phyloP scores from a whole-genome alignment of 2,329 filamentous ascomycete genomes.

The Pseudodiploospora longispora region DNA sequence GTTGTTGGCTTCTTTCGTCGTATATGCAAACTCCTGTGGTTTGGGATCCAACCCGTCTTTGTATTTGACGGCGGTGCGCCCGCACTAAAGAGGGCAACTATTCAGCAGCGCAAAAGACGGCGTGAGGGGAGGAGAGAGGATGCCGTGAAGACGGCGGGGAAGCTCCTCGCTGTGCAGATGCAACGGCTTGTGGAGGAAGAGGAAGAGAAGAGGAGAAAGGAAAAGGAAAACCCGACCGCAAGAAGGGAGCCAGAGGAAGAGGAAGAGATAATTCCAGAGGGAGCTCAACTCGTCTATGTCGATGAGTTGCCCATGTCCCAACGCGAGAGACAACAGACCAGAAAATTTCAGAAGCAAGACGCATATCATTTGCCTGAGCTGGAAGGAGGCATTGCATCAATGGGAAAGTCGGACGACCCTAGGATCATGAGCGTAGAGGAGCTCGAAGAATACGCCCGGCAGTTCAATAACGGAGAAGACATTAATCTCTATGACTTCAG shows the following conservation, averaged over 20 bases:
- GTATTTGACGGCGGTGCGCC: conserved; percentile 97
- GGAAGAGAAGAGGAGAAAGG: conserved; percentile 51
- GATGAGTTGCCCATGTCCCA: conserved; percentile 80
- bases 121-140: conserved; percentile 88
- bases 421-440: conserved; percentile 95
- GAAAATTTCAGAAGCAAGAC: conserved; percentile 84
- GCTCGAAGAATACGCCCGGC: conserved; percentile 83
- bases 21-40: conserved; percentile 95
- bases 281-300: conserved; percentile 71
- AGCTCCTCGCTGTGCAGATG: conserved; percentile 89
- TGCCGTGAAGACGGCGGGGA: conserved; percentile 84
- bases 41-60: conserved; percentile 92
- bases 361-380: conserved; percentile 91
- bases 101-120: conserved; percentile 66
- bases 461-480: conserved; percentile 89
- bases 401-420: conserved; percentile 87
- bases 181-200: conserved; percentile 85
- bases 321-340: conserved; percentile 63
- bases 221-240: conserved; percentile 36
- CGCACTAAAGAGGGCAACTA: conserved; percentile 81
- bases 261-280: conserved; percentile 60
- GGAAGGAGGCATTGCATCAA: conserved; percentile 67
- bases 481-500: conserved; percentile 91
- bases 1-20: conserved; percentile 96
- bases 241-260: conserved; percentile 33